Base-by-base conservation (phyloP, 352 stramenopile genomes). In the Phytophthora rubi region DNA sequence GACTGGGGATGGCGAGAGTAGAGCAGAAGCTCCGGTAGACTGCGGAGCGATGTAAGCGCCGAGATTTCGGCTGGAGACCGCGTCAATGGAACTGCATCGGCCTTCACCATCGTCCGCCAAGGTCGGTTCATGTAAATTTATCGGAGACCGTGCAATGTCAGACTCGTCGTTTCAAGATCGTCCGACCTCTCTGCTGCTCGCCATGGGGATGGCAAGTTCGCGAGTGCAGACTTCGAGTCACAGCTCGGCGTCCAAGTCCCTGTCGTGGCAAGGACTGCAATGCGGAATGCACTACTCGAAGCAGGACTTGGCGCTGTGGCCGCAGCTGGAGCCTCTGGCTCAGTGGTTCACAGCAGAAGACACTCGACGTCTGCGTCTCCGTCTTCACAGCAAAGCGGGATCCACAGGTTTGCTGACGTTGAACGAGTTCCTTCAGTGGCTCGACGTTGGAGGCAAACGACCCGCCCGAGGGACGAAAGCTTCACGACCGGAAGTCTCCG, bases 291-390 rank as follows among this genome's bases (percentile, higher is more conserved):
- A 85, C 60, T 92, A 92, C 61, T 76, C 62, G 4, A 63, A 67
- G 42, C 77, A 73, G 4, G 83, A 93, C 63, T 65, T 89, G 28
- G 73, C 61, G 26, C 60, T 91, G 52, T 93, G 83, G 85, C 75
- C 83, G n/a, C 85, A 93, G 49, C 61, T 86, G 23, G 48, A 80
- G 4, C 80, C 83, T 13, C 21, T 93, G n/a, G 68, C 79, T 15
- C 78, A 85, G 16, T 93, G 85, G 81, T 90, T 93, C 66, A 90
- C 81, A 3, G 71, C 76, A 4, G 66, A 87, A 32, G 83, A 91
- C 35, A 68, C 83, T 1, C 47, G 75, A 6, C 69, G 68, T 4
- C 63, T 93, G n/a, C 42, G 73, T 21, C 58, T 59, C 15, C 70
- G 68, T n/a, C 70, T 86, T 13, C 59, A 67, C 33, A 66, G 62